Evolutionary conservation across 768 basidiomycete genomes (phyloP).

Genomic region (Brasilioporus rufonigricans): DNA sequence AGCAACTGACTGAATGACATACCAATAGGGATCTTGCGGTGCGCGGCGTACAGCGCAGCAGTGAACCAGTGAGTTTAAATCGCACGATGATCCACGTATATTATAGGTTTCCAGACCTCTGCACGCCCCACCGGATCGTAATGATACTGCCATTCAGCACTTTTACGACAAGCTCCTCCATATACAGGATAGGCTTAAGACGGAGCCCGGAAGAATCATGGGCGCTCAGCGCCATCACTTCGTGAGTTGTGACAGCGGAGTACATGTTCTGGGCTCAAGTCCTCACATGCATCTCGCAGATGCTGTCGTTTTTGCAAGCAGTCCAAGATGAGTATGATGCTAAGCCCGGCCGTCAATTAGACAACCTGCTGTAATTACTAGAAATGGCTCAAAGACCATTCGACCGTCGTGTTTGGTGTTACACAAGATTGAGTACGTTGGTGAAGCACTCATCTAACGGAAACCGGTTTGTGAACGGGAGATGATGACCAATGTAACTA

Average conservation of each 20-base stretch:
- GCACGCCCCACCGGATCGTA: slow-evolving; percentile 46
- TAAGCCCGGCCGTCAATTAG: background rate
- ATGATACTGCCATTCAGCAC: slow-evolving; percentile 69
- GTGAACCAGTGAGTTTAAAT: slow-evolving; percentile 43
- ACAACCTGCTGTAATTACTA: background rate
- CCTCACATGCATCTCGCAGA: slow-evolving; percentile 36
- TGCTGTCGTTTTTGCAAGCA: slow-evolving; percentile 59
- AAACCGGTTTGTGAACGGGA: too few relatives aligned
- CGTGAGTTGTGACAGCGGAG: slow-evolving; percentile 40
- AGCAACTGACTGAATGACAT: background rate
- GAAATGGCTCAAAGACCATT: background rate
- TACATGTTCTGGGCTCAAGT: slow-evolving; percentile 1
- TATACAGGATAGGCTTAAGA: slow-evolving; percentile 76
- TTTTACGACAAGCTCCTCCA: slow-evolving; percentile 85
- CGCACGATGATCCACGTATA: background rate
- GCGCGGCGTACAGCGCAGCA: slow-evolving; percentile 59
- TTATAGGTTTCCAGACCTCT: slow-evolving; percentile 35
- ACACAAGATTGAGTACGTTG: background rate
- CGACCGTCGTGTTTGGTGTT: background rate
- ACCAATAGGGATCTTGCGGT: slow-evolving; percentile 57
- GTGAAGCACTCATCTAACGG: too few relatives aligned
- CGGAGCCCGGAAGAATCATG: slow-evolving; percentile 61
- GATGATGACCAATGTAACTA: too few relatives aligned
- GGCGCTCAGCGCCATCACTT: slow-evolving; percentile 71
- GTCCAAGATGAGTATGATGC: slow-evolving; percentile 53